Evolutionary conservation across 2,329 filamentous ascomycete species (phyloP).

Genomic region (Colletotrichum scovillei): DNA sequence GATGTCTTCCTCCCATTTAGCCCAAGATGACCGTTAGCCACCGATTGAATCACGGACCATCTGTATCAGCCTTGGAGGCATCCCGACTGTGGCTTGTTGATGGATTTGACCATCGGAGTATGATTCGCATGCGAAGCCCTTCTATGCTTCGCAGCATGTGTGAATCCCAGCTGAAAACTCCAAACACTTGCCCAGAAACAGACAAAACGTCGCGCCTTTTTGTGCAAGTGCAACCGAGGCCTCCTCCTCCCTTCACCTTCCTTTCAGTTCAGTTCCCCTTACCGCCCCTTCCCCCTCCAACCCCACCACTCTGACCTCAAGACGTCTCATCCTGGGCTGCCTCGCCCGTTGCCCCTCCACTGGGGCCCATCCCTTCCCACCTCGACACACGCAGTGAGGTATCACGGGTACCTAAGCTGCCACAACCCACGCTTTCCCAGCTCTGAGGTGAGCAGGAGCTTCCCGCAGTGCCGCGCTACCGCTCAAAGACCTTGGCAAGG

Average conservation of each 20-base stretch:
- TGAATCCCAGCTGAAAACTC: slow-evolving; percentile 1
- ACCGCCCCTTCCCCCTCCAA: slow-evolving; percentile 15
- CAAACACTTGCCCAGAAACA: slow-evolving; percentile 14
- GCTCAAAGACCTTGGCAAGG: neutral
- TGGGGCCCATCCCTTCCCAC: neutral
- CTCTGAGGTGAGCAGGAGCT: neutral
- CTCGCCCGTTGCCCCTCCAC: slow-evolving; percentile 19
- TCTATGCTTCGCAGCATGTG: neutral
- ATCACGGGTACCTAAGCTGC: neutral
- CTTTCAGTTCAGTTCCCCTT: neutral
- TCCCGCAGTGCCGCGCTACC: neutral
- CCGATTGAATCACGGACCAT: neutral
- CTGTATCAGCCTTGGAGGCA: neutral
- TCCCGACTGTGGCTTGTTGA: neutral
- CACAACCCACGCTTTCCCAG: neutral
- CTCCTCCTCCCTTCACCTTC: neutral
- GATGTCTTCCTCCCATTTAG: neutral
- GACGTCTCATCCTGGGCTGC: slow-evolving; percentile 33
- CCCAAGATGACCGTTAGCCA: neutral
- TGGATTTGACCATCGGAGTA: neutral
- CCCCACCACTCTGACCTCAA: slow-evolving; percentile 25
- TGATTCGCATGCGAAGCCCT: neutral
- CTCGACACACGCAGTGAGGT: neutral
- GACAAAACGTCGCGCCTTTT: neutral
- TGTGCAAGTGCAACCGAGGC: slow-evolving; percentile 20